A percentile compares a stretch with the other conserved stretches of the same genome.
These are phyloP conservation scores for Lichtheimia hyalospora DNA, from an alignment of 371 early-diverging fungal species.

Conservation along the genomic window DNA sequence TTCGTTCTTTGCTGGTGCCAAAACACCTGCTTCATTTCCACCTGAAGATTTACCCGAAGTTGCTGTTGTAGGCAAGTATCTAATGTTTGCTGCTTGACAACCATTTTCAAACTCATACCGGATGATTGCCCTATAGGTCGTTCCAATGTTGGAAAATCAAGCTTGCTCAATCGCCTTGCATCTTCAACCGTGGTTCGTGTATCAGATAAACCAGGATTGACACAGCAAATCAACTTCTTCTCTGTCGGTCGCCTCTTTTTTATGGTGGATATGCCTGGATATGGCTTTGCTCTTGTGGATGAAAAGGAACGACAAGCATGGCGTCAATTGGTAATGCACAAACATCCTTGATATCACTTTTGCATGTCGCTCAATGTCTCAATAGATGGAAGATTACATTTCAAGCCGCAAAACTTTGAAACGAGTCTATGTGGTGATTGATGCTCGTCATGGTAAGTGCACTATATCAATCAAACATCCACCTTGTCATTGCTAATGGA, in stretches of 20 bases:
- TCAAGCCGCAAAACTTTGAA: constrained; percentile 58
- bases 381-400: constrained; percentile 72
- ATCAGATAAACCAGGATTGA: constrained; percentile 78
- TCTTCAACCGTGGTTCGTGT: constrained; percentile 61
- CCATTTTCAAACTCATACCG: background rate
- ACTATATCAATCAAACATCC: background rate
- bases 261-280: constrained; percentile 88
- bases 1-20: constrained; percentile 73
- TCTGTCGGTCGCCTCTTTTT: constrained; percentile 61
- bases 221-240: constrained; percentile 82
- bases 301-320: constrained; percentile 61
- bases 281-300: constrained; percentile 84
- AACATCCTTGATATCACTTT: too few species aligned
- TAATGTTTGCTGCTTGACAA: background rate
- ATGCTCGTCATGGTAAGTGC: constrained; percentile 77
- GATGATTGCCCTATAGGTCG: constrained; percentile 46
- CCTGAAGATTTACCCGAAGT: constrained; percentile 57
- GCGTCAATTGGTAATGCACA: constrained; percentile 57
- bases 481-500: background rate
- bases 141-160: constrained; percentile 83
- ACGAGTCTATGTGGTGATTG: constrained; percentile 72
- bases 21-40: constrained; percentile 61
- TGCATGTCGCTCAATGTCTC: too few species aligned
- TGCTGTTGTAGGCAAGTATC: constrained; percentile 60
- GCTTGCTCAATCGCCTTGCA: constrained; percentile 68